Evolutionary conservation across 805 yeast species (phyloP).

Genomic region (Starmerella riodocensis): DNA sequence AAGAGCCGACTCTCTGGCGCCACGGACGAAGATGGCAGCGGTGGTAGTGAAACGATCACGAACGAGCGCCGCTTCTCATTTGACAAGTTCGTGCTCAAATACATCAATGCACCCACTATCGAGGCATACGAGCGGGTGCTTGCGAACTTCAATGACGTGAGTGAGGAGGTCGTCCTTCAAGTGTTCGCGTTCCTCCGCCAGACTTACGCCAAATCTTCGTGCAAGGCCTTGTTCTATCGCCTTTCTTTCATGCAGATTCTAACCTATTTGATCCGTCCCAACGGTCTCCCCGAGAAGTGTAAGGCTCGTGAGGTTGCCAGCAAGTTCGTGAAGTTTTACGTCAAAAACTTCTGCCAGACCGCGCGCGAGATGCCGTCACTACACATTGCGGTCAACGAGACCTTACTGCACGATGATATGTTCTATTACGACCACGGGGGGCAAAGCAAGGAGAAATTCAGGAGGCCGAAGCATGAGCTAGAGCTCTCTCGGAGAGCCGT

Average conservation of each 20-base stretch:
- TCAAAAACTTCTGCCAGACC: conserved; percentile 42
- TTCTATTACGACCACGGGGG: conserved; percentile 49
- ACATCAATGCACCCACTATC: conserved; percentile 47
- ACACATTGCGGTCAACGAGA: conserved; percentile 54
- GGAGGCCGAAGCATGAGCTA: conserved; percentile 17
- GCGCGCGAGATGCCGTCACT: conserved; percentile 40
- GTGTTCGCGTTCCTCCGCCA: conserved; percentile 61
- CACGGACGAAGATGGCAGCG: conserved; percentile 14
- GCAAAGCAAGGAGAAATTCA: conserved; percentile 28
- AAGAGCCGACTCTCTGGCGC: conserved; percentile 24
- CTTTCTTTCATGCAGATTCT: conserved; percentile 58
- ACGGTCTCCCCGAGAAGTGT: conserved; percentile 35
- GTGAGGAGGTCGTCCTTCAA: conserved; percentile 45
- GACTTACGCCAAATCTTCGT: conserved; percentile 50
- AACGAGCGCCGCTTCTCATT: conserved; percentile 40
- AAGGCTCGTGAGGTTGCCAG: conserved; percentile 46
- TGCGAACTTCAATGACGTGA: conserved; percentile 47
- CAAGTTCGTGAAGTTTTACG: conserved; percentile 50
- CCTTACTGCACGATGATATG: conserved; percentile 36
- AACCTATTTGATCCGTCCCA: conserved; percentile 37
- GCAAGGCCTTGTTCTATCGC: conserved; percentile 45
- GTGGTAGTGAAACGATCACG: conserved; percentile 20
- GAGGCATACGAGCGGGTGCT: conserved; percentile 53
- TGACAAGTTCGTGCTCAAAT: conserved; percentile 31
- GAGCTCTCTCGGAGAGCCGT: conserved; percentile 23